These are phyloP conservation scores for Lojkania enalia DNA, from an alignment of 2,329 filamentous ascomycete species.

Conservation along the genomic window DNA sequence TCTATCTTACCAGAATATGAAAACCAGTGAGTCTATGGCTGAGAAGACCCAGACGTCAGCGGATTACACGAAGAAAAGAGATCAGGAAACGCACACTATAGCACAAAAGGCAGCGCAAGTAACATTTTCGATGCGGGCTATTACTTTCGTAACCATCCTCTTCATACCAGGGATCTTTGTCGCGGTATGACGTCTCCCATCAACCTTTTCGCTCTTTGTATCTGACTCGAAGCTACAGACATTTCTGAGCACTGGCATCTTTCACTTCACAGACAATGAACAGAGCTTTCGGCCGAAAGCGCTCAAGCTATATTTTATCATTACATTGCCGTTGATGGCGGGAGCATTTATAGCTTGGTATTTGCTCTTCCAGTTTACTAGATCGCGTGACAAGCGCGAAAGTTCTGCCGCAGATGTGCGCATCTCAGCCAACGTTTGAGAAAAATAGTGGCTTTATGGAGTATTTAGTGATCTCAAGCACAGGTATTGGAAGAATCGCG, in stretches of 20 bases:
- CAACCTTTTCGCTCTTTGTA: background rate
- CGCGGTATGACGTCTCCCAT: conserved; percentile 35
- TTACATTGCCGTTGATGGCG: conserved; percentile 43
- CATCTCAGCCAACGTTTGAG: no score
- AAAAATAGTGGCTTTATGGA: no score
- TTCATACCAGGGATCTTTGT: conserved; percentile 51
- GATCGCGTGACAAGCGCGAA: background rate
- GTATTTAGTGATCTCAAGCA: no score
- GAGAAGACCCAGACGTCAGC: conserved; percentile 24
- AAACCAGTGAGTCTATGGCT: conserved; percentile 31
- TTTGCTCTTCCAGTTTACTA: conserved; percentile 26
- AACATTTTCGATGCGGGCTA: conserved; percentile 49
- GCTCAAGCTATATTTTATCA: conserved; percentile 35
- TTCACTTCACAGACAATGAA: conserved; percentile 25
- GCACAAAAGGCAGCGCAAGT: conserved; percentile 45
- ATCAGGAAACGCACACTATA: conserved; percentile 33
- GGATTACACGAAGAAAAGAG: conserved; percentile 37
- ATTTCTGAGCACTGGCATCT: conserved; percentile 48
- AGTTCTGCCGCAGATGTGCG: no score
- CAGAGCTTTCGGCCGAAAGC: conserved; percentile 17
- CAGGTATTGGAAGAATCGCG: no score
- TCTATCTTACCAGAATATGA: conserved; percentile 39
- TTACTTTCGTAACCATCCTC: conserved; percentile 49
- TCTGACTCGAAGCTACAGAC: conserved; percentile 32
- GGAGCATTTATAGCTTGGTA: conserved; percentile 43